Evolutionary conservation across 73 alveolate species (phyloP).

Genomic region (Paramecium octaurelia): DNA sequence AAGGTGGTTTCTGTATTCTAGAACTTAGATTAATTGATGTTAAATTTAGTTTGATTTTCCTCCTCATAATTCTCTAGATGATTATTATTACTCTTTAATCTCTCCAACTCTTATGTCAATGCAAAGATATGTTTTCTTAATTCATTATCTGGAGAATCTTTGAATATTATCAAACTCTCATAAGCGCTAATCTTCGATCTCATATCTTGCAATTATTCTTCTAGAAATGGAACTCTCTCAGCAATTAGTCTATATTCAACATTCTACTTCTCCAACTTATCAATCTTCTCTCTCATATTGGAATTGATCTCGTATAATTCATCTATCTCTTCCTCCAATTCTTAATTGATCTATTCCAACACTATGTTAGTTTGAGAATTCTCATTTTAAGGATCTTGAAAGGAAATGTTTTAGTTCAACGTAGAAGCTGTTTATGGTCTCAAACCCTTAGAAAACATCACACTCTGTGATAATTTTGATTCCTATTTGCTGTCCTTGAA

Average conservation of each 20-base stretch:
- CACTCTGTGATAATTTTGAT: neutral
- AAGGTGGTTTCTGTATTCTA: conserved; percentile 19
- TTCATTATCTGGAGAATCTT: conserved; percentile 1
- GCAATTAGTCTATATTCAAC: neutral
- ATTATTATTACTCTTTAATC: neutral
- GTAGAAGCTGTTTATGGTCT: neutral
- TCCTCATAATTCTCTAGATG: neutral
- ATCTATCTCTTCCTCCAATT: conserved; percentile 17
- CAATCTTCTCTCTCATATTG: neutral
- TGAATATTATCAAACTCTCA: neutral
- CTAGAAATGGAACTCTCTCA: conserved; percentile 20
- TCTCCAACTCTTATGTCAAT: neutral
- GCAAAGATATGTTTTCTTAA: neutral
- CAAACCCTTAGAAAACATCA: neutral
- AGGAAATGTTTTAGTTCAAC: neutral
- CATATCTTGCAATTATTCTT: conserved; percentile 2
- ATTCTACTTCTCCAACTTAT: neutral
- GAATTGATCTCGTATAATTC: neutral
- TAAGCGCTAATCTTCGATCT: neutral
- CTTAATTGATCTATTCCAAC: neutral
- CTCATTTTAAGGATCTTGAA: neutral
- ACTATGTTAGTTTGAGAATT: neutral
- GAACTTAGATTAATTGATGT: neutral
- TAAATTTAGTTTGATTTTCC: neutral
- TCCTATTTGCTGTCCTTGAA: neutral